These are phyloP conservation scores for Cladosporium colombiae DNA, from an alignment of 2,329 filamentous ascomycete genomes.

Conservation along the genomic window DNA sequence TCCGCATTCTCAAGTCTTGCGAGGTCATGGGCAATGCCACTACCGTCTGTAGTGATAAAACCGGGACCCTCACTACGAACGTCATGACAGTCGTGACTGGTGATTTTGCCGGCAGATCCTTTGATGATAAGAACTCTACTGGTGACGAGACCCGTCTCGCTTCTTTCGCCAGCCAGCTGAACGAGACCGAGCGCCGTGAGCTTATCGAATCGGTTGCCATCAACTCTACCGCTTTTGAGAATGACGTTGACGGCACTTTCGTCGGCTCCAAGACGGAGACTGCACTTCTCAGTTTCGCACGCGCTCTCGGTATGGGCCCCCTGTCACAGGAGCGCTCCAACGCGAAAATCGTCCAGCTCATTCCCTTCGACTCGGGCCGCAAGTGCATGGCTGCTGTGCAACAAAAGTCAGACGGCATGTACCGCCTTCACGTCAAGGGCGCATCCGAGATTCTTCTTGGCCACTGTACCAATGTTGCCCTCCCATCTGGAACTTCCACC, in stretches of 20 bases:
- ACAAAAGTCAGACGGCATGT: conserved; percentile 54
- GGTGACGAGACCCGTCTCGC: conserved; percentile 53
- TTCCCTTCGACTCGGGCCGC: conserved; percentile 63
- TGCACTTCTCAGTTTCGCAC: conserved; percentile 69
- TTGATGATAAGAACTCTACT: conserved; percentile 50
- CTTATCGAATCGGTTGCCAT: conserved; percentile 65
- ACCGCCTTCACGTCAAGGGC: conserved; percentile 57
- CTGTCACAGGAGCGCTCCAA: conserved; percentile 64
- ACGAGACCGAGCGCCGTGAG: conserved; percentile 55
- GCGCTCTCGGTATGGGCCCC: conserved; percentile 64
- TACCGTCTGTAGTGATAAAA: conserved; percentile 79
- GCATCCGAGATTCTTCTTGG: conserved; percentile 53
- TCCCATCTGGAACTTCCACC: conserved; percentile 54
- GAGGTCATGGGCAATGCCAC: conserved; percentile 73
- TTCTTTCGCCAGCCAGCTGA: conserved; percentile 56
- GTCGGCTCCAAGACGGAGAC: conserved; percentile 79
- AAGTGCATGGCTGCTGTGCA: conserved; percentile 71
- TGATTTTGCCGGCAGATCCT: conserved; percentile 56
- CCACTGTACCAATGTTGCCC: conserved; percentile 55
- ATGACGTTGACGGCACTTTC: conserved; percentile 64
- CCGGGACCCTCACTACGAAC: conserved; percentile 72
- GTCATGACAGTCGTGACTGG: conserved; percentile 76
- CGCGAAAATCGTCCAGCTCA: conserved; percentile 57
- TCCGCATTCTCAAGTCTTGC: conserved; percentile 65
- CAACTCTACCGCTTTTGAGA: conserved; percentile 71